Conservation (phyloP, 2,329 filamentous ascomycete species). For the Dactylellina leptospora region DNA sequence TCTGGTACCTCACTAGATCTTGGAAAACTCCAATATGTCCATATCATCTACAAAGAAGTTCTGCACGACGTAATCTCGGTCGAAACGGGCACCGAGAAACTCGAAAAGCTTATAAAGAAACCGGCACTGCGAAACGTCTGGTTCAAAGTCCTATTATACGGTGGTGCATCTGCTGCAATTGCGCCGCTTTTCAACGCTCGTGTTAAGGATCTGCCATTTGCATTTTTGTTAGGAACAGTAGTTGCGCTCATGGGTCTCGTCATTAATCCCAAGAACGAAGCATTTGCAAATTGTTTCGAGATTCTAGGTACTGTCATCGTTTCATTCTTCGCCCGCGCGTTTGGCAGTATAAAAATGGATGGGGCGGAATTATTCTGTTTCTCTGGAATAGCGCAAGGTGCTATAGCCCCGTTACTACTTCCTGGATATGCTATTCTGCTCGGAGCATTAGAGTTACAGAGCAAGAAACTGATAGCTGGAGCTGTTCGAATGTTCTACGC, state of each 20-base stretch:
- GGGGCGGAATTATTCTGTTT: slow-evolving; percentile 73
- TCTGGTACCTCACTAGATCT: slow-evolving; percentile 75
- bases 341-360: slow-evolving; percentile 70
- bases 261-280: slow-evolving; percentile 76
- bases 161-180: slow-evolving; percentile 77
- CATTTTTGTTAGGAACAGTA: slow-evolving; percentile 77
- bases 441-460: slow-evolving; percentile 73
- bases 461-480: slow-evolving; percentile 73
- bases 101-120: slow-evolving; percentile 64
- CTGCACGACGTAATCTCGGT: slow-evolving; percentile 77
- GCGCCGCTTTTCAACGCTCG: slow-evolving; percentile 82
- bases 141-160: slow-evolving; percentile 72
- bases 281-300: slow-evolving; percentile 74
- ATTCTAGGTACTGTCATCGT: slow-evolving; percentile 72
- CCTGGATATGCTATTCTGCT: slow-evolving; percentile 71
- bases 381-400: slow-evolving; percentile 74
- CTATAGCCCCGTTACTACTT: slow-evolving; percentile 74
- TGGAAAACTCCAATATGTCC: slow-evolving; percentile 76
- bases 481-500: slow-evolving; percentile 79
- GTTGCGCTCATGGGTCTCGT: slow-evolving; percentile 79
- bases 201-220: slow-evolving; percentile 79
- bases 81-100: slow-evolving; percentile 72
- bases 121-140: slow-evolving; percentile 46
- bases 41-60: slow-evolving; percentile 81
- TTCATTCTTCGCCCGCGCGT: slow-evolving; percentile 74